A percentile compares a stretch with the other conserved stretches of the same genome.
Evolutionary conservation across 495 filamentous ascomycete species (phyloP).

Genomic region (Jackrogersella minutella): DNA sequence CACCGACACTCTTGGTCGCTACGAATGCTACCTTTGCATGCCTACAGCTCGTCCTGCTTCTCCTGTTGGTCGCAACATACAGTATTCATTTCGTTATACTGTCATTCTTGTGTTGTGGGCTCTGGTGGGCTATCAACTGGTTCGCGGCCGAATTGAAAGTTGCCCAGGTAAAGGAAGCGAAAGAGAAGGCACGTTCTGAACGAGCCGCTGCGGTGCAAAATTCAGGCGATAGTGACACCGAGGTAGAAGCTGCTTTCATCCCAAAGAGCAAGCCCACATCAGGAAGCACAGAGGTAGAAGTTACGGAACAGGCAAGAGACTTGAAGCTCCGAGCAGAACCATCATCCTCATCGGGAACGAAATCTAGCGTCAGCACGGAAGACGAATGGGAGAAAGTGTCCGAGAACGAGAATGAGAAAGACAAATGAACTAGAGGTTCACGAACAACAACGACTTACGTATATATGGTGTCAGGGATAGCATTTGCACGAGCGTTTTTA

Average conservation of each 20-base stretch:
- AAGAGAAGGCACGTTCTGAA: constrained; percentile 60
- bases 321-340: constrained; percentile 51
- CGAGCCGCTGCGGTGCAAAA: constrained; percentile 39
- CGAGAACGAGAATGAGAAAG: constrained; percentile 64
- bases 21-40: constrained; percentile 89
- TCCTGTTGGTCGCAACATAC: constrained; percentile 80
- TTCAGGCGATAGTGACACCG: constrained; percentile 58
- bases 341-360: constrained; percentile 42
- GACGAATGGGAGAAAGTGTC: constrained; percentile 68
- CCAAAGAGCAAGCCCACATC: constrained; percentile 39
- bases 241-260: constrained; percentile 53
- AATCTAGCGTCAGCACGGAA: constrained; percentile 62
- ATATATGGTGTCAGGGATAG: constrained; percentile 12
- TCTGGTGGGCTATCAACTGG: constrained; percentile 98
- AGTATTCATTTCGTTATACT: constrained; percentile 88
- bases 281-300: constrained; percentile 50
- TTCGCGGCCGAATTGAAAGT: constrained; percentile 81
- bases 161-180: constrained; percentile 69
- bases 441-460: not conserved
- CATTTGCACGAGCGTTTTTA: constrained; percentile 36
- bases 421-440: constrained; percentile 50
- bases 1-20: constrained; percentile 83
- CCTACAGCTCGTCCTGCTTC: constrained; percentile 79
- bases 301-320: constrained; percentile 47
- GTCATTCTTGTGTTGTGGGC: constrained; percentile 75